Percentiles rank a stretch among this genome's conserved stretches.
These are phyloP conservation scores for Avena eriantha DNA, from an alignment of 176 grass and related monocot genomes.

Conservation along the genomic window DNA sequence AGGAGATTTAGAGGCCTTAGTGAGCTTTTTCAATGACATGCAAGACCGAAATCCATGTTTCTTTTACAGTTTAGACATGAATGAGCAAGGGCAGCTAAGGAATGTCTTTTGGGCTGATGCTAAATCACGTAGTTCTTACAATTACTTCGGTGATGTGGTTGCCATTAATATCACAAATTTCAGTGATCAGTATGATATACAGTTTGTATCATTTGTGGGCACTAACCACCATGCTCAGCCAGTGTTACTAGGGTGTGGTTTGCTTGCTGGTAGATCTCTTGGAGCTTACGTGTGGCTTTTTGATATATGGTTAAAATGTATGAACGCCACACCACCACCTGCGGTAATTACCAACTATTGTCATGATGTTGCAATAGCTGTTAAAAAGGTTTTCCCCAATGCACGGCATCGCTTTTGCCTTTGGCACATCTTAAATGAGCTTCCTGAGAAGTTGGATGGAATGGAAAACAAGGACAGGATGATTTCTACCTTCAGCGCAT, in stretches of 20 bases:
- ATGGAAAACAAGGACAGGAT: conserved; percentile 62
- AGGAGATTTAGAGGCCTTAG: conserved; percentile 75
- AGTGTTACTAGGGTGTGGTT: conserved; percentile 75
- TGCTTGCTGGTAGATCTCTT: conserved; percentile 70
- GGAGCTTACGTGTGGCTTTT: conserved; percentile 84
- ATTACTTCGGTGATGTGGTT: conserved; percentile 80
- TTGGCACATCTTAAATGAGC: conserved; percentile 67
- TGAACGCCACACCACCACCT: conserved; percentile 69
- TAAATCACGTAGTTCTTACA: conserved; percentile 73
- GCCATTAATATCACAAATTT: conserved; percentile 70
- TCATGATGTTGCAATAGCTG: conserved; percentile 67
- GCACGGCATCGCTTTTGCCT: conserved; percentile 76
- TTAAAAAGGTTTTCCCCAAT: conserved; percentile 75
- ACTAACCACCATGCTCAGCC: conserved; percentile 72
- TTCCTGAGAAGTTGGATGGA: conserved; percentile 65
- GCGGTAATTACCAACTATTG: conserved; percentile 76
- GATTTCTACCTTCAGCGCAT: conserved; percentile 58
- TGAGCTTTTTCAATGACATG: conserved; percentile 73
- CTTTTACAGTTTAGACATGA: conserved; percentile 80
- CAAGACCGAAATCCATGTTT: conserved; percentile 78
- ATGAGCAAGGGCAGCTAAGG: conserved; percentile 83
- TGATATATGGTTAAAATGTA: conserved; percentile 71
- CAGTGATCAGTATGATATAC: conserved; percentile 64
- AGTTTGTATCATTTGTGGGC: conserved; percentile 73
- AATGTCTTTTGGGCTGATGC: conserved; percentile 89